phyloP scores from a whole-genome alignment of 257 asterid species.

The Solanum peruvianum region DNA sequence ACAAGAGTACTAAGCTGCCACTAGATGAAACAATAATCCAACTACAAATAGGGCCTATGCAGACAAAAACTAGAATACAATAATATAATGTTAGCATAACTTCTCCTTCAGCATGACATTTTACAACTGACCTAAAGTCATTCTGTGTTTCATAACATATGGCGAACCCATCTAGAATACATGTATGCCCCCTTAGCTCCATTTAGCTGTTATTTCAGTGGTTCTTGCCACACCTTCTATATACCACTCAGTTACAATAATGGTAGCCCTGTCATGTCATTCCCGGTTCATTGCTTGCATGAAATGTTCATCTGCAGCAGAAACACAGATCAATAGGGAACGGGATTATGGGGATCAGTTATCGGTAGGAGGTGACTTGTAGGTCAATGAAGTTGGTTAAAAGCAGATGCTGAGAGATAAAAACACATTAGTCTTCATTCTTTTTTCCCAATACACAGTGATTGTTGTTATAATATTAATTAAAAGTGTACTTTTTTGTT shows the following conservation, averaged over 20 bases:
- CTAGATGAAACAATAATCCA: slow-evolving; percentile 12
- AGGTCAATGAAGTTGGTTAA: neutral
- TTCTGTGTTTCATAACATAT: slow-evolving; percentile 14
- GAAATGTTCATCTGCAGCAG: slow-evolving; percentile 1
- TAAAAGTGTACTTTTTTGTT: neutral
- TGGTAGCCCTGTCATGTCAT: slow-evolving; percentile 24
- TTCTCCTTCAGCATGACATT: slow-evolving; percentile 19
- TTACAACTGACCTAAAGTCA: slow-evolving; percentile 44
- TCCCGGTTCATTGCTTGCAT: slow-evolving; percentile 49
- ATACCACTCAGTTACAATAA: slow-evolving; percentile 1
- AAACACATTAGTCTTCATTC: neutral
- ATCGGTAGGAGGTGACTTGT: neutral
- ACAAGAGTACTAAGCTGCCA: slow-evolving; percentile 15
- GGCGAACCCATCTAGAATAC: slow-evolving; percentile 1
- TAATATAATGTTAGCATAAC: slow-evolving; percentile 11
- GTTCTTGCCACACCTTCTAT: neutral
- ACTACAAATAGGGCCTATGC: slow-evolving; percentile 18
- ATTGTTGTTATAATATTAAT: neutral
- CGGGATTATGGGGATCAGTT: neutral
- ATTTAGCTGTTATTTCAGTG: neutral
- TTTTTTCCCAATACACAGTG: neutral
- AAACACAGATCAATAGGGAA: neutral
- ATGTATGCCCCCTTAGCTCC: neutral
- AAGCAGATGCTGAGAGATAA: neutral
- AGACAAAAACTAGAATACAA: slow-evolving; percentile 25